phyloP scores from a whole-genome alignment of 2,329 filamentous ascomycete species.

The Thelonectria discophora region DNA sequence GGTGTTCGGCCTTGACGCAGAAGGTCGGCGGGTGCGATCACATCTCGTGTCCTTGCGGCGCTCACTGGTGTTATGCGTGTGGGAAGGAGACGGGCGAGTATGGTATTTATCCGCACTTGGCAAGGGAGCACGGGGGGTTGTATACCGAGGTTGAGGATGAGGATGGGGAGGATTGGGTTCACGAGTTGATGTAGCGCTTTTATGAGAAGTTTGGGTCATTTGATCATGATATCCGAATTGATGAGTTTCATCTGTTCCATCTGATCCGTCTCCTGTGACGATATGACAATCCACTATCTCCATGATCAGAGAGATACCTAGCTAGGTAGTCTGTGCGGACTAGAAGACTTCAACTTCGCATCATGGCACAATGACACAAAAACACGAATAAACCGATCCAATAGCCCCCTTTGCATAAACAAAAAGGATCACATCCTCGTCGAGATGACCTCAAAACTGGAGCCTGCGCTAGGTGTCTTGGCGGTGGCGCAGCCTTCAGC shows the following conservation, averaged over 20 bases:
- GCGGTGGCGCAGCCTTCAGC: not conserved
- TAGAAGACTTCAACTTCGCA: no score
- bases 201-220: no score
- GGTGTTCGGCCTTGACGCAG: conserved; percentile 49
- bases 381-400: no score
- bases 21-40: conserved; percentile 52
- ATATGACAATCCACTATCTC: no score
- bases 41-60: conserved; percentile 48
- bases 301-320: no score
- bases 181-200: conserved; percentile 22
- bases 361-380: no score
- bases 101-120: conserved; percentile 52
- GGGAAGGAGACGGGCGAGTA: conserved; percentile 39
- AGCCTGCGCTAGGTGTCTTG: not conserved
- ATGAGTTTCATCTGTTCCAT: no score
- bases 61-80: conserved; percentile 54
- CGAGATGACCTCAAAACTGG: not conserved
- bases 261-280: no score
- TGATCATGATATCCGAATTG: no score
- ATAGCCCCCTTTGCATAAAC: no score
- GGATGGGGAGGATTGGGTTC: conserved; percentile 13
- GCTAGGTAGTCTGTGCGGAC: no score
- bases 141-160: conserved; percentile 31
- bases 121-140: conserved; percentile 44
- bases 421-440: no score